Evolutionary conservation across 129 eudicot genomes (phyloP).

Genomic region (Escallonia herrerae): DNA sequence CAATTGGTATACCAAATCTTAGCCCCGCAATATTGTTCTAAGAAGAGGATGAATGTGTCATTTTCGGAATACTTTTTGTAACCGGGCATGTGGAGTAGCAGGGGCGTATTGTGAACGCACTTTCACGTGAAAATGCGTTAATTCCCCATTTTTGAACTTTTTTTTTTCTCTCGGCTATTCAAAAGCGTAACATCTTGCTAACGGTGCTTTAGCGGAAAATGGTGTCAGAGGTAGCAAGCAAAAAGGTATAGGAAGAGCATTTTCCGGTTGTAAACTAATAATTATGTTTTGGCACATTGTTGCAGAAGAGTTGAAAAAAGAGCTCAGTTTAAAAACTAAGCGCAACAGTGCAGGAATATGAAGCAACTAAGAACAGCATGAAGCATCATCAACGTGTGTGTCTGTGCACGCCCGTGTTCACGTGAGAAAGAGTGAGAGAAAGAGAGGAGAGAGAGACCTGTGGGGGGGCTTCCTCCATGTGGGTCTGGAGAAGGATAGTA

Average conservation of each 20-base stretch:
- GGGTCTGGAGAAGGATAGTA: slow-evolving; percentile 49
- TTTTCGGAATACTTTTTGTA: neutral
- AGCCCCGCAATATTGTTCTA: neutral
- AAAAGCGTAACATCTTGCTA: too few relatives aligned
- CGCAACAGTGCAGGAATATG: neutral
- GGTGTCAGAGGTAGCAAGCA: too few relatives aligned
- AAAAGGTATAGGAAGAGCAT: too few relatives aligned
- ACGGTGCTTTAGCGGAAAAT: too few relatives aligned
- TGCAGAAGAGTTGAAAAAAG: neutral
- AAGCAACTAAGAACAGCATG: slow-evolving; percentile 16
- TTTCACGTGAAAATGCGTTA: too few relatives aligned
- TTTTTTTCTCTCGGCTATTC: too few relatives aligned
- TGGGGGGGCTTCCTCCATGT: slow-evolving; percentile 21
- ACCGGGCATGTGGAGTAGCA: neutral
- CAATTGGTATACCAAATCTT: neutral
- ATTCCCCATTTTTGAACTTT: too few relatives aligned
- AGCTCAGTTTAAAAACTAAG: neutral
- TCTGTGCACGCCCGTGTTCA: too few relatives aligned
- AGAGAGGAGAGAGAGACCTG: slow-evolving; percentile 14
- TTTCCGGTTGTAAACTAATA: too few relatives aligned
- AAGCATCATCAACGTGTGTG: too few relatives aligned
- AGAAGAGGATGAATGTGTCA: neutral
- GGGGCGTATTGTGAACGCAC: neutral
- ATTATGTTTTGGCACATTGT: too few relatives aligned
- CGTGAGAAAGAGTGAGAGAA: slow-evolving; percentile 9